Evolutionary conservation across 164 flowering plant species (phyloP).

Genomic region (Annona squamosa): DNA sequence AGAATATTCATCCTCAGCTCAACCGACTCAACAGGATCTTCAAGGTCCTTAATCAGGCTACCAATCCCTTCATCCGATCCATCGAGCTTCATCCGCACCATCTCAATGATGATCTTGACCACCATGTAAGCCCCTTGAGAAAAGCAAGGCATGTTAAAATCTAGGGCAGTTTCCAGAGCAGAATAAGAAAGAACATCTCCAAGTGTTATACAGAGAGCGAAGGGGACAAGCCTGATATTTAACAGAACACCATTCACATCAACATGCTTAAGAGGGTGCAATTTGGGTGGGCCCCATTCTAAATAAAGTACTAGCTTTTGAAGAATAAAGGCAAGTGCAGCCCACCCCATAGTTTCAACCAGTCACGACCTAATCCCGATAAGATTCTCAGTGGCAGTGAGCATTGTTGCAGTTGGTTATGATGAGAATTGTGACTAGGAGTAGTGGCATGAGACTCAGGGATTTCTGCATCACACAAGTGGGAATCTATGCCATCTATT

Average conservation of each 20-base stretch:
- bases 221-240: neutral
- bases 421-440: neutral
- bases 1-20: constrained; percentile 71
- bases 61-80: constrained; percentile 69
- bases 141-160: neutral
- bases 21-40: constrained; percentile 65
- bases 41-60: constrained; percentile 67
- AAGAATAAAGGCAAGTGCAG: neutral
- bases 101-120: constrained; percentile 85
- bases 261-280: neutral
- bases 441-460: neutral
- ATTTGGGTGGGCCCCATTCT: neutral
- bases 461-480: neutral
- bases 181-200: neutral
- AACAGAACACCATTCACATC: neutral
- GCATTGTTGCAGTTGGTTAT: neutral
- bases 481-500: neutral
- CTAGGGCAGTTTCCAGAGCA: neutral
- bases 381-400: neutral
- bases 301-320: neutral
- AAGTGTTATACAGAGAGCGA: neutral
- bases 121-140: constrained; percentile 88
- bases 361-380: neutral
- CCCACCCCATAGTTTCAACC: neutral
- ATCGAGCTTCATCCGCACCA: constrained; percentile 80